A percentile compares a stretch with the other conserved stretches of the same genome.
Conservation (phyloP, 345 rosid genomes). For the Brassica rapa region DNA sequence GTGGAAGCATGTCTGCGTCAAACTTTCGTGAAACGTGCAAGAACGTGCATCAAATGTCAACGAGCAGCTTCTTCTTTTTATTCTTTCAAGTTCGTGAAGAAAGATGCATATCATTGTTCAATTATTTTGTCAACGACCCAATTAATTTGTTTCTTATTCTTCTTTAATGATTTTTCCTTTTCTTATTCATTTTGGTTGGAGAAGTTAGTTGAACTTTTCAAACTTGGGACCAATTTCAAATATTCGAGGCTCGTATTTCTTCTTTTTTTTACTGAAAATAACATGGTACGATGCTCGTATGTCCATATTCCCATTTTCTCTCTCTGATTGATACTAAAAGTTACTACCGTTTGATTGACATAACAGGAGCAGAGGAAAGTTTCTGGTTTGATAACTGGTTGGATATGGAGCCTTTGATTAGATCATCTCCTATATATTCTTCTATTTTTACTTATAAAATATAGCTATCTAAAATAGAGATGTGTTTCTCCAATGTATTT, state of each 20-base stretch:
- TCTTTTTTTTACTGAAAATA: too few species aligned
- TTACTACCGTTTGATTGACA: not conserved
- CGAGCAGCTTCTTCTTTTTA: conserved; percentile 4
- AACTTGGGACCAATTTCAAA: not conserved
- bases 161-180: not conserved
- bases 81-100: conserved; percentile 22
- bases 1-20: conserved; percentile 22
- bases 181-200: not conserved
- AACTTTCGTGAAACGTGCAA: conserved; percentile 27
- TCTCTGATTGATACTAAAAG: not conserved
- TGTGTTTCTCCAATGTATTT: too few species aligned
- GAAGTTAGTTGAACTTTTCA: not conserved
- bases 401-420: too few species aligned
- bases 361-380: too few species aligned
- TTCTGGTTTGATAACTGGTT: too few species aligned
- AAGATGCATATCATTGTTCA: conserved; percentile 33
- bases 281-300: not conserved
- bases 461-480: too few species aligned
- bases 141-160: not conserved
- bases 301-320: not conserved
- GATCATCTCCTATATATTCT: too few species aligned
- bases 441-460: too few species aligned
- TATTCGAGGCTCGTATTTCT: not conserved
- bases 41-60: conserved; percentile 38
- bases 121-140: conserved; percentile 29